Conservation (phyloP, 495 filamentous ascomycete species). For the Articulospora tetracladia region DNA sequence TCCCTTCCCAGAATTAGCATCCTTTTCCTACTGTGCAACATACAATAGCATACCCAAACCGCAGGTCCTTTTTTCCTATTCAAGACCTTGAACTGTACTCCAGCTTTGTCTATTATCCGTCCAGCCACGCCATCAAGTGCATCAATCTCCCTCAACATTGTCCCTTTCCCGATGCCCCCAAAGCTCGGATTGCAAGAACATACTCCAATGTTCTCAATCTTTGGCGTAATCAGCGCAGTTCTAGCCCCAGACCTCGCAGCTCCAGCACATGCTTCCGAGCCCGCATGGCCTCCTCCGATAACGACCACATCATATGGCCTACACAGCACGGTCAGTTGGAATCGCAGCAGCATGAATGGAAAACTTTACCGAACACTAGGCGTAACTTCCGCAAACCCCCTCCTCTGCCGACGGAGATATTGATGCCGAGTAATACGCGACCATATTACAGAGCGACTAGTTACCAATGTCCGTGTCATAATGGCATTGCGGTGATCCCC, state of each 20-base stretch:
- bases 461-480: constrained; percentile 18
- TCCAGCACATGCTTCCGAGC: constrained; percentile 90
- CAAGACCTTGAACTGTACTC: constrained; percentile 83
- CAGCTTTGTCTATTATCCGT: constrained; percentile 88
- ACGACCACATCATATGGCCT: constrained; percentile 74
- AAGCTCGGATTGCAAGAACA: constrained; percentile 98
- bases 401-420: constrained; percentile 3
- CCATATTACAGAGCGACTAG: not conserved
- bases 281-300: constrained; percentile 94
- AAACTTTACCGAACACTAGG: constrained; percentile 10
- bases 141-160: constrained; percentile 92
- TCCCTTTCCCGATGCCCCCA: constrained; percentile 98
- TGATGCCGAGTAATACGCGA: constrained; percentile 1
- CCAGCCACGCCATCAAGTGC: constrained; percentile 90
- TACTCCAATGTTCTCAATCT: constrained; percentile 82
- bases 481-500: constrained; percentile 13
- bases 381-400: constrained; percentile 20
- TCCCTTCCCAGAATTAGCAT: constrained; percentile 38
- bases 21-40: not conserved
- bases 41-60: constrained; percentile 59
- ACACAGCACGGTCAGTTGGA: not conserved
- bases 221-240: constrained; percentile 86
- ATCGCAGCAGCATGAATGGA: not conserved
- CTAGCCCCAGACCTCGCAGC: constrained; percentile 85
- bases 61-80: constrained; percentile 90